A percentile compares a stretch with the other conserved stretches of the same genome.
Conservation (phyloP, 257 asterid species). For the Scutellaria baicalensis region DNA sequence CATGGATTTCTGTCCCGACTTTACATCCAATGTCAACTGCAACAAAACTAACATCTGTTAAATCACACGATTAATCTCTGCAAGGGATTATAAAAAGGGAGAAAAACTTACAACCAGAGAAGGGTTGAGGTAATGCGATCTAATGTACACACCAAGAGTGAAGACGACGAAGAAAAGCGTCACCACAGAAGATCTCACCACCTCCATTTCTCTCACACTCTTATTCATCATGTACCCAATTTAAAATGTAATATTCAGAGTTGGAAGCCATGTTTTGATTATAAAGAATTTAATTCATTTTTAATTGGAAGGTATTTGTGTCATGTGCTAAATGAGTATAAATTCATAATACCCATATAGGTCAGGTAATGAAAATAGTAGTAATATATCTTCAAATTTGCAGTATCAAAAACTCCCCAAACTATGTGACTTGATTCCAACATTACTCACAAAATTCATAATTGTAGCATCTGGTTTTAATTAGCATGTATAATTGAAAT, state of each 20-base stretch:
- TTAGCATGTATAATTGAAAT: too few relatives aligned
- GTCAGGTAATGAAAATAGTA: too few relatives aligned
- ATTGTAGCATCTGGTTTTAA: too few relatives aligned
- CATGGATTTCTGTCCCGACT: slow-evolving; percentile 20
- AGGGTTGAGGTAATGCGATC: slow-evolving; percentile 48
- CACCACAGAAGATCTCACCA: slow-evolving; percentile 37
- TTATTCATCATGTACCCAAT: neutral
- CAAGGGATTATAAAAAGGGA: neutral
- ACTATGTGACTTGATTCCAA: too few relatives aligned
- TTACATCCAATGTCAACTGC: slow-evolving; percentile 25
- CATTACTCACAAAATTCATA: too few relatives aligned
- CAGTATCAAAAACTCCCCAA: too few relatives aligned
- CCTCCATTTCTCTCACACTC: slow-evolving; percentile 21
- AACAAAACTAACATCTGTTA: neutral
- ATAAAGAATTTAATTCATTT: neutral
- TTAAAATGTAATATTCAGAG: neutral
- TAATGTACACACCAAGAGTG: slow-evolving; percentile 46
- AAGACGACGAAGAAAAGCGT: slow-evolving; percentile 29
- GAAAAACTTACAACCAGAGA: slow-evolving; percentile 34
- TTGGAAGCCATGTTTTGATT: neutral
- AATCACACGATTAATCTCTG: too few relatives aligned
- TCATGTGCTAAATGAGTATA: neutral
- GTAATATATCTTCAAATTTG: too few relatives aligned
- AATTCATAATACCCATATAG: too few relatives aligned
- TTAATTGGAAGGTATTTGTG: neutral